Percentiles rank a stretch among this genome's conserved stretches.
These are phyloP conservation scores for Populus euphratica DNA, from an alignment of 345 rosid genomes.

Conservation along the genomic window DNA sequence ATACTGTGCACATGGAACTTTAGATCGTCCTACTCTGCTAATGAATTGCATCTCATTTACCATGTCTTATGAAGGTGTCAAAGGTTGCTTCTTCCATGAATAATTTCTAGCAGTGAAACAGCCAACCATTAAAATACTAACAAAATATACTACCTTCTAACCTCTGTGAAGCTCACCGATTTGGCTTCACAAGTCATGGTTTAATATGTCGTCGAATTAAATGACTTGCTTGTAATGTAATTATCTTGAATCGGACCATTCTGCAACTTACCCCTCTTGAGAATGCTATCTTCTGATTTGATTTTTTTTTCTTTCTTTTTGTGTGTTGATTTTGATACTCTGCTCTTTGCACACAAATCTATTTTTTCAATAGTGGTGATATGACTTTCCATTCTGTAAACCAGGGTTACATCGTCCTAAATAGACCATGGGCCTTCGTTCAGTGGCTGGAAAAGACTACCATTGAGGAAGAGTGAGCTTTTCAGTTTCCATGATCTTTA, in stretches of 20 bases:
- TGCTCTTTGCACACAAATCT: not conserved
- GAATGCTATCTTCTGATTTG: not conserved
- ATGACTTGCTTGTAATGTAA: not conserved
- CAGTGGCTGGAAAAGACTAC: conserved; percentile 89
- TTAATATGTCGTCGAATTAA: not conserved
- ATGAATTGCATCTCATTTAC: not conserved
- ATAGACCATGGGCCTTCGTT: conserved; percentile 97
- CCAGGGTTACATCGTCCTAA: conserved; percentile 90
- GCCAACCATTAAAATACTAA: not conserved
- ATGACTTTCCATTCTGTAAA: not conserved
- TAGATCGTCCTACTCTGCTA: not conserved
- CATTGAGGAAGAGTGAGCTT: conserved; percentile 83
- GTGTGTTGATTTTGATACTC: not conserved
- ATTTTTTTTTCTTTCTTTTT: not conserved
- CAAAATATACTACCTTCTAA: not conserved
- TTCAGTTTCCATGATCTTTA: not conserved
- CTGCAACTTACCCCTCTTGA: not conserved
- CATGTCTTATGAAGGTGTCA: not conserved
- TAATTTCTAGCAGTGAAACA: not conserved
- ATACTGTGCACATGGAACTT: not conserved
- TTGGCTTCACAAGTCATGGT: not conserved
- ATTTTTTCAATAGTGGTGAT: not conserved
- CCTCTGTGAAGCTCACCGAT: not conserved
- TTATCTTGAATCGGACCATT: not conserved
- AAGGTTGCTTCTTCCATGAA: not conserved